phyloP scores from a whole-genome alignment of 106 monocot species.

The Platanthera guangdongensis region DNA sequence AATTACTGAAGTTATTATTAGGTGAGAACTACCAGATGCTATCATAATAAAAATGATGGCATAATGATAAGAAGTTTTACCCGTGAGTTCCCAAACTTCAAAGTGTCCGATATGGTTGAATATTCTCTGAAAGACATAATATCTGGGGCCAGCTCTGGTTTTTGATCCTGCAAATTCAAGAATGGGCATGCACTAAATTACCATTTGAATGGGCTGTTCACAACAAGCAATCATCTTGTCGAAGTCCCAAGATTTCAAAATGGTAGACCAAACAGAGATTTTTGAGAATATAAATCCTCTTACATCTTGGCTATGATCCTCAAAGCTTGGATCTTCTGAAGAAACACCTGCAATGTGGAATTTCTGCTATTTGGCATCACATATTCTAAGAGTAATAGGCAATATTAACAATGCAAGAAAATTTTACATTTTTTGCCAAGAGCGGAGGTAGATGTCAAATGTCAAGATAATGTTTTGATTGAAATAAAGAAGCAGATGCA shows the following conservation, averaged over 20 bases:
- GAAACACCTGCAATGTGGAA: slow-evolving; percentile 49
- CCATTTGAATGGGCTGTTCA: not conserved
- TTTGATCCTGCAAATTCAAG: slow-evolving; percentile 59
- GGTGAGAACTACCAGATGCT: not conserved
- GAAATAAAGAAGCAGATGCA: not conserved
- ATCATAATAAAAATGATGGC: not conserved
- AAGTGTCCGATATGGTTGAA: slow-evolving; percentile 80
- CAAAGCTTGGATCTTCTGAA: slow-evolving; percentile 73
- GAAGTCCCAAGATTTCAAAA: not conserved
- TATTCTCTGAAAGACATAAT: slow-evolving; percentile 84
- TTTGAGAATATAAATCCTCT: slow-evolving; percentile 98
- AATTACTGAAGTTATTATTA: not conserved
- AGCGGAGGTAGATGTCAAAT: not conserved
- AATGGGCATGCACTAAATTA: not conserved
- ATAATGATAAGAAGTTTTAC: slow-evolving; percentile 21
- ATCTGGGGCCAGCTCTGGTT: slow-evolving; percentile 72
- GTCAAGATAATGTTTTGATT: not conserved
- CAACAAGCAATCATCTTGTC: not conserved
- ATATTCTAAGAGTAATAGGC: not conserved
- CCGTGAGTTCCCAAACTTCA: slow-evolving; percentile 97
- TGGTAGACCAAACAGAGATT: slow-evolving; percentile 55
- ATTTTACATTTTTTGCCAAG: not conserved
- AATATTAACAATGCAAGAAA: not conserved
- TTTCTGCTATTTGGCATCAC: not conserved
- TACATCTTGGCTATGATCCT: slow-evolving; percentile 91